Conservation (phyloP, 108 stramenopile genomes). For the Seminavis robusta region DNA sequence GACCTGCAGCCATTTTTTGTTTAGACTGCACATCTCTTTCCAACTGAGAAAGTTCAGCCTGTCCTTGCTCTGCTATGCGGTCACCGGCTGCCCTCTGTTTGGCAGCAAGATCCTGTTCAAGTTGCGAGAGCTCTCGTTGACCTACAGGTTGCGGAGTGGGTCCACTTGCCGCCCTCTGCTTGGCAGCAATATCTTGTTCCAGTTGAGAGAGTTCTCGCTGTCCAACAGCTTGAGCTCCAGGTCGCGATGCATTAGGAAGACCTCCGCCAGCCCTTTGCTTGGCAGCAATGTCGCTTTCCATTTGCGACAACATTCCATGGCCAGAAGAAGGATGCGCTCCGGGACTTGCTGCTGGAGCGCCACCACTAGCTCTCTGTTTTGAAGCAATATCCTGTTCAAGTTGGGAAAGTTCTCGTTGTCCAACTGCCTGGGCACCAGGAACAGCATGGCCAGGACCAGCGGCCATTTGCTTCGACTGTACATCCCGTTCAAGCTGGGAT, state of each 20-base stretch:
- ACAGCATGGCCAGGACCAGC: no score
- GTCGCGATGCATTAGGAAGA: no score
- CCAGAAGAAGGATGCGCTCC: neutral
- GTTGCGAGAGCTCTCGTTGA: neutral
- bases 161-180: neutral
- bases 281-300: constrained; percentile 8
- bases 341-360: neutral
- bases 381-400: neutral
- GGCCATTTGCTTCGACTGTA: no score
- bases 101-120: neutral
- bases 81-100: neutral
- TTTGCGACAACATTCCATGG: neutral
- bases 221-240: neutral
- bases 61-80: neutral
- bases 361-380: neutral
- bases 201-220: neutral
- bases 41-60: no score
- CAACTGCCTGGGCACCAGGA: no score
- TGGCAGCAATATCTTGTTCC: constrained; percentile 15
- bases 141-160: neutral
- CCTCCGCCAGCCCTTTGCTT: constrained; percentile 1
- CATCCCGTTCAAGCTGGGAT: no score
- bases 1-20: no score
- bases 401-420: constrained; percentile 5
- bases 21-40: no score